Evolutionary conservation across 495 filamentous ascomycete genomes (phyloP).

Genomic region (Neurospora sp.): DNA sequence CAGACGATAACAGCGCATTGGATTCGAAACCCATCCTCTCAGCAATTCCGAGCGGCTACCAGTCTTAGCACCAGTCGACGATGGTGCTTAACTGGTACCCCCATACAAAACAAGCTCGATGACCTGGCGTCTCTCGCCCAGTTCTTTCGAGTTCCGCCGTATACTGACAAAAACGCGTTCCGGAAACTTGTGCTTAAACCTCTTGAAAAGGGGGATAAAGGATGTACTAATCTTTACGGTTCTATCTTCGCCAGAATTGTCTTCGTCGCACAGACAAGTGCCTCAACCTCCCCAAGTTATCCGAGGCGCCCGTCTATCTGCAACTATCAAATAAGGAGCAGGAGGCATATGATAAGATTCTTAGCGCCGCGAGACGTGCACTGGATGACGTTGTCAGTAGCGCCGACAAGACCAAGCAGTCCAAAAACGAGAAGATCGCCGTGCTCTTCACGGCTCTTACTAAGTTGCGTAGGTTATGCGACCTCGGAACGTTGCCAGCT

Average conservation of each 20-base stretch:
- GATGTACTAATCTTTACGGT: neutral
- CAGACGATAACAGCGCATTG: neutral
- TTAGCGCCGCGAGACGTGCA: neutral
- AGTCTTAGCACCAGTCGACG: neutral
- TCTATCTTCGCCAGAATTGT: neutral
- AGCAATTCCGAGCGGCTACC: neutral
- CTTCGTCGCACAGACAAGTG: neutral
- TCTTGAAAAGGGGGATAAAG: neutral
- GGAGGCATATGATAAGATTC: neutral
- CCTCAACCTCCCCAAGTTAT: neutral
- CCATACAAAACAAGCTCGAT: constrained; percentile 4
- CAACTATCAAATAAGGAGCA: neutral
- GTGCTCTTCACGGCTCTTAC: neutral
- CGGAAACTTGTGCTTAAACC: neutral
- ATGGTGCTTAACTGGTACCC: constrained; percentile 9
- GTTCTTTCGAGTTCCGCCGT: neutral
- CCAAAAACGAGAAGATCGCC: neutral
- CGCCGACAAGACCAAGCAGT: neutral
- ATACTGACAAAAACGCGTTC: constrained; percentile 1
- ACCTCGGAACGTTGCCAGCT: constrained; percentile 1
- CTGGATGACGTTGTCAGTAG: neutral
- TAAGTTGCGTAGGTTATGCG: constrained; percentile 2
- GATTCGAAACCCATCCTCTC: neutral
- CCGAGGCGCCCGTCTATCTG: neutral
- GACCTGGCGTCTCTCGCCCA: constrained; percentile 2